Evolutionary conservation across 371 early-diverging fungal genomes (phyloP), one percentile per base, ranked within the genome.

Genomic region (Nematocida parisii): DNA sequence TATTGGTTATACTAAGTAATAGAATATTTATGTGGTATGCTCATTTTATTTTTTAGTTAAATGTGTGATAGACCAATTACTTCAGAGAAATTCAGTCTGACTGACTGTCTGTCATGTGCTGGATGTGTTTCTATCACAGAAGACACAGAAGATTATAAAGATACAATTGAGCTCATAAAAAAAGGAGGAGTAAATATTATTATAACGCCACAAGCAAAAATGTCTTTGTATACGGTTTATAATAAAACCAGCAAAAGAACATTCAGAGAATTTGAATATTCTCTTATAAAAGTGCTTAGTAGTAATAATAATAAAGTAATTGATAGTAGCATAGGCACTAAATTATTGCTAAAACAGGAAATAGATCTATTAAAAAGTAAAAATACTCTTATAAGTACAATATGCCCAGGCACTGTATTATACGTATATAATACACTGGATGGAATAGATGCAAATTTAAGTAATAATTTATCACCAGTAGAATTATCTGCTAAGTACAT

Each of bases 341-440:
- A 45, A 27, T 7, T 50, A 20, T 57, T 77, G 5, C 18, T 56
- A 18, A 15, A 57, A 0, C 4, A 18, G 40, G 67, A 67, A 44
- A 61, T 22, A 33, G 24, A 11, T 9, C 62, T 73, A 13, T 13
- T 27, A 54, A 50, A 50, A 50, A 50, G 52, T 50, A 18, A 9
- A 9, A 27, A 27, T 27, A 9, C 52, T 13, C 3, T 71, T 24
- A 71, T 77, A 24, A 46, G 55, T 22, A 55, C 70, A 15, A 54
- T 77, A 9, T 77, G 80, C 52, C 80, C 80, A n/a, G 80, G 80
- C 3, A 61, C 71, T 18, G 80, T 77, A 4, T n/a, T 71, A 11
- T 77, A 77, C 40, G 52, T 60, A 13, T 11, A 58, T 15, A 62
- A 45, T 50, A 46, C 68, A 27, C 75, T 71, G 24, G 44, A 68